Conservation (phyloP, 2,329 filamentous ascomycete genomes). For the Ustulina deusta region DNA sequence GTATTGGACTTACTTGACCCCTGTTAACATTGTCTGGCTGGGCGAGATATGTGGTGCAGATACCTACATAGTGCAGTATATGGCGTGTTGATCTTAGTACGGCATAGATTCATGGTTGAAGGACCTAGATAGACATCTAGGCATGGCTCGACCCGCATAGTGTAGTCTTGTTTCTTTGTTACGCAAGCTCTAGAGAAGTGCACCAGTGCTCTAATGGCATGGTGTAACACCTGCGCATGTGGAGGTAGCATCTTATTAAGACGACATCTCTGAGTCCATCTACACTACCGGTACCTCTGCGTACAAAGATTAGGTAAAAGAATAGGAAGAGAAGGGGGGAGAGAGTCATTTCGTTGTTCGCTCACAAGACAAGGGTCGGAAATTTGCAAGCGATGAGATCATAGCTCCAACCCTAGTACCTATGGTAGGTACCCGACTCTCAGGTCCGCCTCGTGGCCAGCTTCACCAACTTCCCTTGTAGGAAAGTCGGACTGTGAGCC, state of each 20-base stretch:
- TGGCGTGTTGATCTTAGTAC: neutral
- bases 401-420: conserved; percentile 27
- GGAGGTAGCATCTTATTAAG: neutral
- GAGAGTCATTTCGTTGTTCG: conserved; percentile 5
- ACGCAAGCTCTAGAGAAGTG: neutral
- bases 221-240: neutral
- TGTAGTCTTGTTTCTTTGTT: neutral
- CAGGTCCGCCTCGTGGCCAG: conserved; percentile 35
- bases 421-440: conserved; percentile 23
- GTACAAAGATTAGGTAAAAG: neutral
- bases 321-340: neutral
- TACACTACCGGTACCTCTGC: too few species aligned
- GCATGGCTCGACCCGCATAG: conserved; percentile 5
- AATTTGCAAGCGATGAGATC: conserved; percentile 30
- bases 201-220: neutral
- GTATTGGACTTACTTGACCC: neutral
- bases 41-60: too few species aligned
- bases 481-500: conserved; percentile 36
- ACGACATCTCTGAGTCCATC: conserved; percentile 2
- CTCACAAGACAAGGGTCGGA: conserved; percentile 11
- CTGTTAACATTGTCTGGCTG: neutral
- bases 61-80: neutral
- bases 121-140: neutral
- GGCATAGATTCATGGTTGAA: neutral
- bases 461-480: conserved; percentile 30